phyloP scores from a whole-genome alignment of 352 stramenopile species.

The Globisporangium barbulae region DNA sequence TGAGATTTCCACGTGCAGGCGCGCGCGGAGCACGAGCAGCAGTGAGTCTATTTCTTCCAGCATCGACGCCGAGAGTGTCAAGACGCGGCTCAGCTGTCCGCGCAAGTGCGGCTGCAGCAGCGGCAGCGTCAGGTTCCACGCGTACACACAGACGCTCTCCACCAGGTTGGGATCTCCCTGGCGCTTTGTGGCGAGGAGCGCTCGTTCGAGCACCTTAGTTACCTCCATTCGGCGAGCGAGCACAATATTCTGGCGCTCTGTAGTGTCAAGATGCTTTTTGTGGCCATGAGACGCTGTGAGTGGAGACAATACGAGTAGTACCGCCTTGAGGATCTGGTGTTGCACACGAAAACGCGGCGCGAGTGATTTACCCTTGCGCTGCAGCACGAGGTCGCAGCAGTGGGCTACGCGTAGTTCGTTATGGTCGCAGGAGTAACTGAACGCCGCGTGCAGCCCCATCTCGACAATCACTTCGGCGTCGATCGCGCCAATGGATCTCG shows the following conservation, averaged over 20 bases:
- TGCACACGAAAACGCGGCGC: conserved; percentile 40
- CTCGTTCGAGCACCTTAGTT: conserved; percentile 74
- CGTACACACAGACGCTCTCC: conserved; percentile 74
- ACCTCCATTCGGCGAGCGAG: conserved; percentile 61
- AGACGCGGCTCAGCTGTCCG: conserved; percentile 65
- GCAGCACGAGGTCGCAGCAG: conserved; percentile 46
- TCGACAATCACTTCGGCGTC: conserved; percentile 64
- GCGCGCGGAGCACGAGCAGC: conserved; percentile 69
- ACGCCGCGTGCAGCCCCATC: conserved; percentile 45
- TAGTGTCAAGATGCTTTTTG: not conserved
- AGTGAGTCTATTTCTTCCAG: conserved; percentile 83
- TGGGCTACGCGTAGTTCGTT: conserved; percentile 27
- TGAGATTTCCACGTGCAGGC: conserved; percentile 79
- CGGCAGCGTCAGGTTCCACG: conserved; percentile 81
- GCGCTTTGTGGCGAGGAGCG: conserved; percentile 73
- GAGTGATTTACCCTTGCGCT: conserved; percentile 54
- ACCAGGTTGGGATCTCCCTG: conserved; percentile 73
- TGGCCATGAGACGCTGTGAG: not conserved
- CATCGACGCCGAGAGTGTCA: conserved; percentile 47
- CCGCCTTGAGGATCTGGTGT: conserved; percentile 51
- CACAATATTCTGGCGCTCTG: conserved; percentile 30
- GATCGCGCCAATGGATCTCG: conserved; percentile 25
- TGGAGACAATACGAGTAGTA: conserved; percentile 33
- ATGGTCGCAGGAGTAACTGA: conserved; percentile 14
- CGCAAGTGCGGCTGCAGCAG: conserved; percentile 74